Evolutionary conservation across 164 flowering plant species (phyloP), one percentile per base, ranked within the genome.

Genomic region (Annona cherimola): DNA sequence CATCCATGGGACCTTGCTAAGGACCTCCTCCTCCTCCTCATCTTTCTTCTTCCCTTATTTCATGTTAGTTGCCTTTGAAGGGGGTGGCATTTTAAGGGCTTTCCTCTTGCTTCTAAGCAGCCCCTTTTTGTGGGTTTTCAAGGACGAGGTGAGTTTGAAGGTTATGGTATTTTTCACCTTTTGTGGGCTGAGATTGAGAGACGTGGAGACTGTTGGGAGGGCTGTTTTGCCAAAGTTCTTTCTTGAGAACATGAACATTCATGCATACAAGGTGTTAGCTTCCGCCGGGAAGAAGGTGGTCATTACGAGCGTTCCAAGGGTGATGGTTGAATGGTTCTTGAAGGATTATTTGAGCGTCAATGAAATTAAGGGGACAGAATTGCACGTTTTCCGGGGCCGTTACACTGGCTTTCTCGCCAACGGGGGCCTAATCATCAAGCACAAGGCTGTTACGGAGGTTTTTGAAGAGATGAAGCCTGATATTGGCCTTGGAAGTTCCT

Each of bases 1-100:
- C 77, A 67, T 92, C 12, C 45, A 86, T 74, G 85, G 87, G 3
- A 75, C 79, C 14, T 73, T 92, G 50, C 63, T 90, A 9, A 83
- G 84, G 54, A 72, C 90, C 20, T 55, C 76, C 2, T 86, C 93
- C 50, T 26, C 35, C 35, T 26, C 35, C 35, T 26, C 35, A 26
- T 26, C 35, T 0, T 26, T 26, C 35, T 83, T 89, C 75, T 91
- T 93, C 78, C 97, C 98, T 73, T 93, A 77, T 72, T 93, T 91
- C 87, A 91, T 93, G 96, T 82, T 93, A 4, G 91, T 91, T 74
- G 91, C 96, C 26, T 90, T 93, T 70, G 98, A 93, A 78, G 97
- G 88, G 66, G 97, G 98, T 2, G 77, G 88, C 81, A 75, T 89
- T 40, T 11, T 91, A 1, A 86, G 98, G 73, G 93, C 96, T 1